Evolutionary conservation across 768 basidiomycete genomes (phyloP), one percentile per base, ranked within the genome.

Genomic region (Pisolithus marmoratus): DNA sequence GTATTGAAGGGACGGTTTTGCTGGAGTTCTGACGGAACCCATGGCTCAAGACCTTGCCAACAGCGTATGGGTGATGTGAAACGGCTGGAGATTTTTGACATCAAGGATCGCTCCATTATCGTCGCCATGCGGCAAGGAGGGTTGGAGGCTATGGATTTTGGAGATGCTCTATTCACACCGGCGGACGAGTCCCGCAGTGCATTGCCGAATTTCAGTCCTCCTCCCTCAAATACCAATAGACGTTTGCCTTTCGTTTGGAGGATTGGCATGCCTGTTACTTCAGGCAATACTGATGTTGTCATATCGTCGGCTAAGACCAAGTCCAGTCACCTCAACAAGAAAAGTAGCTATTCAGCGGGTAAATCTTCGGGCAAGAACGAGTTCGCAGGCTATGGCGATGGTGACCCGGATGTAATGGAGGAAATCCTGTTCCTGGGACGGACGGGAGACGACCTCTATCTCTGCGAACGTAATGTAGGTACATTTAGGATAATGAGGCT

Each of bases 51-150:
- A 40, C 38, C 52, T 40, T 48, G 61, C 26, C 36, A 60, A 2
- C 71, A 77, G 14, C 78, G 80, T 48, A 81, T 93, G 73, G 90
- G 90, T 15, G 90, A 93, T 59, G 77, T 93, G 38, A 89, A 87
- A 67, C 83, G 87, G 9, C 61, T 93, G 22, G 90, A 93, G 66
- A 85, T 90, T 2, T 87, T 93, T 52, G 89, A 92, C 62, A 76
- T 89, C 38, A 72, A 79, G 44, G 80, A 87, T 55, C 80, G 86
- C 19, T 82, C 90, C 5, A 80, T 93, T 9, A 74, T 93, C 5
- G 84, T 93, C 31, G 90, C 90, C 15, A 80, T 93, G 81, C 83
- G 90, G 20, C 89, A 89, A 65, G 89, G 90, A 29, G 90, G 91
- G 3, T 67, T 93, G 36, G 90, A 93, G 60, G 90, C 79, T 1